Base-by-base conservation (phyloP, 345 rosid species). In the Capsella bursapastoris region DNA sequence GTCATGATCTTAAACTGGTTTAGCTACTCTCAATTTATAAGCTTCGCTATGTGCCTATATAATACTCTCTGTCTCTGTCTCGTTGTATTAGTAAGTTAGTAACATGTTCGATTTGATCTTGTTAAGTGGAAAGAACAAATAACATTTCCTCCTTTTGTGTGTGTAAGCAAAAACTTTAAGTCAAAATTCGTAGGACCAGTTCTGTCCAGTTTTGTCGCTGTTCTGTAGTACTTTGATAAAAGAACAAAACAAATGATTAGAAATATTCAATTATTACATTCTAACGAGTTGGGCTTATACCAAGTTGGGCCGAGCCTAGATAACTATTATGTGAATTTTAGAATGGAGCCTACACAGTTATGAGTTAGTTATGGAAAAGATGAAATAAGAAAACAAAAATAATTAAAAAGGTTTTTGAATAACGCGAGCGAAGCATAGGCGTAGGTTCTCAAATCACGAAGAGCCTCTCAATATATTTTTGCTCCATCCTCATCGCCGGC, bases 401-500 rank as follows among this genome's bases (percentile, higher is more conserved):
- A 71, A 45, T 2, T 1, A 56, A 22, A 7, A 60, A 22, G 48
- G 31, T 41, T 13, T 51, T 53, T 53, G 58, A 53, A 28, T 32
- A 22, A 59, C 35, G 76, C 16, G 66, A 64, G 61, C 74, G 12
- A 77, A 74, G 22, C 53, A 74, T 32, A 68, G 57, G 15, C 64
- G 64, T 52, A 60, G 34, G 4, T 68, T 76, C 66, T 70, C 66
- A 69, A 63, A 76, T 76, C 59, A 76, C 60, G 51, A 70, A 56
- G 13, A 76, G 71, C 71, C 75, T 68, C 34, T 37, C 74, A 9
- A 66, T 28, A 7, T 57, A 51, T 13, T 16, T 37, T 2, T 8
- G 6, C 56, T 43, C 49, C 63, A 8, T 50, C 29, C 32, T 69
- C 51, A 48, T 76, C 66, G 51, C 75, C 71, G 80, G 68, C 50